Evolutionary conservation across 768 basidiomycete species (phyloP), one percentile per base, ranked within the genome.

Genomic region (Cystobasidium tubakii): DNA sequence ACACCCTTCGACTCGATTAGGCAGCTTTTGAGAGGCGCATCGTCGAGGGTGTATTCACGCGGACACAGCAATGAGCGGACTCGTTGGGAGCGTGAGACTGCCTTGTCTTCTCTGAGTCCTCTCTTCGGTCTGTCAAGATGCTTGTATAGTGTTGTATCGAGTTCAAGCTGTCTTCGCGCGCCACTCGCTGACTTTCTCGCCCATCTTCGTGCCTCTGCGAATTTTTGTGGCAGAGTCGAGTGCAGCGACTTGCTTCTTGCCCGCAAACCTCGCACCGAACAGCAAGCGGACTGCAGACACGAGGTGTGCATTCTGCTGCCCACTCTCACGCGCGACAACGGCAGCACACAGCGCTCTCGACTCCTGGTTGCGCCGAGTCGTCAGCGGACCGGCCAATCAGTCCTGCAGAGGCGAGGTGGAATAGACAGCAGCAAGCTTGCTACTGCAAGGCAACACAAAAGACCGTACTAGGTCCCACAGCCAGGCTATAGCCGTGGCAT

Each of bases 1-100:
- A 50, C 46, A 15, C n/a, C n/a, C 46, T 15, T 17, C 46, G 57
- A 60, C 57, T 60, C 57, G 33, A 27, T 60, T 60, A 60, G 57
- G 57, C 57, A 60, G 57, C 57, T 6, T 60, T 27, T 4, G 39
- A 39, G 39, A 39, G 7, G 46, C 21, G n/a, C 46, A 50, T 50
- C 7, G 39, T 39, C 39, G 39, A 39, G 39, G n/a, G 39, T 39
- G 39, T 6, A 39, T 50, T 6, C 46, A 60, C 33, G 57, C 12
- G 27, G 53, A n/a, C 21, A 29, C 7, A n/a, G 6, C 6, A n/a
- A 29, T 4, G 27, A n/a, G 21, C 7, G 6, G 53, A 54, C n/a
- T 54, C 53, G 6, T 4, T 15, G 21, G 53, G 21, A 6, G 21
- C 21, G 7, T 54, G 53, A 54, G 53, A 54, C 7, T 29, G 6